Conservation (phyloP, 345 rosid species). For the Gossypium stocksii region DNA sequence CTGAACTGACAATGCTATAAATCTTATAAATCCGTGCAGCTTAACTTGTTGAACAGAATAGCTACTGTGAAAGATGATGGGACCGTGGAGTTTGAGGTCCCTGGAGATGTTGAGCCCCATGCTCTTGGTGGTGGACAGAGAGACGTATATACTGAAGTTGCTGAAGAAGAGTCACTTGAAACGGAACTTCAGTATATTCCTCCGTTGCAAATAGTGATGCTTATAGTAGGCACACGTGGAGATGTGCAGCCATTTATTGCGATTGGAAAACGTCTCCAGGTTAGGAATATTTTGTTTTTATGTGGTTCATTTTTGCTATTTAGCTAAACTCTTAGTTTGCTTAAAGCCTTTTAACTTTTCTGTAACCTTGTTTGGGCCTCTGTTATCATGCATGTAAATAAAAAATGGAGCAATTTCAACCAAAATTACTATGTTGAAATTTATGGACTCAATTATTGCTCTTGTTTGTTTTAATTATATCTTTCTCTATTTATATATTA, state of each 20-base stretch:
- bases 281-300: slow-evolving; percentile 18
- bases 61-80: slow-evolving; percentile 96
- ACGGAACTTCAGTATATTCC: slow-evolving; percentile 58
- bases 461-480: neutral
- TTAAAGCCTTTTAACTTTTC: neutral
- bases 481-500: neutral
- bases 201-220: slow-evolving; percentile 72
- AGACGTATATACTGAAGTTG: slow-evolving; percentile 32
- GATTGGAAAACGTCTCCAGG: slow-evolving; percentile 83
- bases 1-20: slow-evolving; percentile 15
- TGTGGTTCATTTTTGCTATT: neutral
- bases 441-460: neutral
- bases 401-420: neutral
- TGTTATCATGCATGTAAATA: neutral
- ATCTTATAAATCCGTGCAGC: slow-evolving; percentile 48
- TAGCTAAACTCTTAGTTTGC: neutral
- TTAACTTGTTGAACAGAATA: slow-evolving; percentile 73
- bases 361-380: neutral
- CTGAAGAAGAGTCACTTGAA: slow-evolving; percentile 61
- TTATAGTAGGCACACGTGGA: slow-evolving; percentile 80
- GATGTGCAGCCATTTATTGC: slow-evolving; percentile 93
- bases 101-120: slow-evolving; percentile 65
- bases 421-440: neutral
- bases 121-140: slow-evolving; percentile 32
- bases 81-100: slow-evolving; percentile 88